phyloP scores from a whole-genome alignment of 306 rosid species.

The Crotalaria pallida region DNA sequence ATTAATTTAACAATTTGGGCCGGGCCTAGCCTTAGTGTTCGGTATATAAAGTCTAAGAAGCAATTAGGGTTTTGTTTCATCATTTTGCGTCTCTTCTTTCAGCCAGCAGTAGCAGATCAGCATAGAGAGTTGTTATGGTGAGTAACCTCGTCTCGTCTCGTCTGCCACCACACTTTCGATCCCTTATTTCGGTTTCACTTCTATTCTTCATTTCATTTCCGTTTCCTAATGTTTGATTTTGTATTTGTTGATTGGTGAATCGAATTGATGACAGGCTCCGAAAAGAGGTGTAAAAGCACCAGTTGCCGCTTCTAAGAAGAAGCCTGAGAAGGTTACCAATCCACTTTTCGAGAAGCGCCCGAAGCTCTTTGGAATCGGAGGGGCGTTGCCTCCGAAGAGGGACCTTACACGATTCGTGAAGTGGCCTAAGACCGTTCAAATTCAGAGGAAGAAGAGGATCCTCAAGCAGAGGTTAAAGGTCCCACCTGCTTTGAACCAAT shows the following conservation, averaged over 20 bases:
- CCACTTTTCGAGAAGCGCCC: slow-evolving; percentile 66
- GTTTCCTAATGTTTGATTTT: too few species aligned
- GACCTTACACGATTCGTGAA: slow-evolving; percentile 61
- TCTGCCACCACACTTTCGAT: too few species aligned
- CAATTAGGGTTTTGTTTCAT: too few species aligned
- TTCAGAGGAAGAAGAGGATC: slow-evolving; percentile 65
- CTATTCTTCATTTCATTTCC: neutral
- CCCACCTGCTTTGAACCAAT: slow-evolving; percentile 71
- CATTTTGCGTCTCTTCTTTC: too few species aligned
- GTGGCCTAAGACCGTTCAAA: slow-evolving; percentile 54
- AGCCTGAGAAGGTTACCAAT: slow-evolving; percentile 56
- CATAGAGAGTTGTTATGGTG: neutral
- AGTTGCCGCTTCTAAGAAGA: slow-evolving; percentile 43
- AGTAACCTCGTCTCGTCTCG: too few species aligned
- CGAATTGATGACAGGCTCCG: slow-evolving; percentile 38
- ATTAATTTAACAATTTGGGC: too few species aligned
- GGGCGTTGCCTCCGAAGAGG: slow-evolving; percentile 74
- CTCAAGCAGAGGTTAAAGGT: slow-evolving; percentile 72
- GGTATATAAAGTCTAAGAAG: too few species aligned
- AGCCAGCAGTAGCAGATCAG: too few species aligned
- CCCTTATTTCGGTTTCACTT: too few species aligned
- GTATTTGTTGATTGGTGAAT: too few species aligned
- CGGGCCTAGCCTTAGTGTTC: too few species aligned
- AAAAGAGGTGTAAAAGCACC: slow-evolving; percentile 49
- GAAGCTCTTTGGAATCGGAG: slow-evolving; percentile 76